These are phyloP conservation scores for Debaryomyces hansenii DNA, from an alignment of 805 yeast genomes.

Conservation along the genomic window DNA sequence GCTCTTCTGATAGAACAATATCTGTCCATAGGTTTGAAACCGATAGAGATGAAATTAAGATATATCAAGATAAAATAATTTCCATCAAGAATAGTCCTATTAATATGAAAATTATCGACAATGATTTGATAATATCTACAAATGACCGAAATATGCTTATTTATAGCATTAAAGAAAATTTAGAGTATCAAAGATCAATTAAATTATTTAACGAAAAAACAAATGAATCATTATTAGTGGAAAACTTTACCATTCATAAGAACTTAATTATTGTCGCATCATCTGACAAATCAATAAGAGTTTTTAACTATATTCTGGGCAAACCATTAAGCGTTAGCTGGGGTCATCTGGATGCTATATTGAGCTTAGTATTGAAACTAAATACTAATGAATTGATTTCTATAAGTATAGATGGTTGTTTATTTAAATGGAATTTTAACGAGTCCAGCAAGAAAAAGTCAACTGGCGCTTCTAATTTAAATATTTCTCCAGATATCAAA, in stretches of 20 bases:
- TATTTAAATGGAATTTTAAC: conserved; percentile 46
- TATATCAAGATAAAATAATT: conserved; percentile 45
- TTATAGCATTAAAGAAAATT: conserved; percentile 30
- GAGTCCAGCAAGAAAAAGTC: conserved; percentile 1
- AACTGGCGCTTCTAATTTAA: neutral
- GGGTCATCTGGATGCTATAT: conserved; percentile 52
- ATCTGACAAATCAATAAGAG: conserved; percentile 58
- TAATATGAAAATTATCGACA: conserved; percentile 32
- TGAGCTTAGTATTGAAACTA: conserved; percentile 34
- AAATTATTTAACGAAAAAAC: conserved; percentile 39
- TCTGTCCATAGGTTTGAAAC: conserved; percentile 48
- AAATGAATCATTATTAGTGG: conserved; percentile 46
- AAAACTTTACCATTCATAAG: conserved; percentile 36
- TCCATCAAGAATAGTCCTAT: conserved; percentile 53
- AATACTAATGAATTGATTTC: conserved; percentile 33
- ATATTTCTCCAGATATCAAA: neutral
- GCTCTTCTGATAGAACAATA: conserved; percentile 63
- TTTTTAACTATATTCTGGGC: conserved; percentile 47
- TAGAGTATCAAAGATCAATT: conserved; percentile 36
- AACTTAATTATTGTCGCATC: conserved; percentile 42
- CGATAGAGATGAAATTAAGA: conserved; percentile 14
- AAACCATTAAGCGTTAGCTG: conserved; percentile 50
- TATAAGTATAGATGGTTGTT: conserved; percentile 54
- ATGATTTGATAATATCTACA: conserved; percentile 51
- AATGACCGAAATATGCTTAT: conserved; percentile 49